Percentiles rank a stretch among this genome's conserved stretches.
These are phyloP conservation scores for Ogataea parapolymorpha DNA, from an alignment of 805 yeast genomes.

Conservation along the genomic window DNA sequence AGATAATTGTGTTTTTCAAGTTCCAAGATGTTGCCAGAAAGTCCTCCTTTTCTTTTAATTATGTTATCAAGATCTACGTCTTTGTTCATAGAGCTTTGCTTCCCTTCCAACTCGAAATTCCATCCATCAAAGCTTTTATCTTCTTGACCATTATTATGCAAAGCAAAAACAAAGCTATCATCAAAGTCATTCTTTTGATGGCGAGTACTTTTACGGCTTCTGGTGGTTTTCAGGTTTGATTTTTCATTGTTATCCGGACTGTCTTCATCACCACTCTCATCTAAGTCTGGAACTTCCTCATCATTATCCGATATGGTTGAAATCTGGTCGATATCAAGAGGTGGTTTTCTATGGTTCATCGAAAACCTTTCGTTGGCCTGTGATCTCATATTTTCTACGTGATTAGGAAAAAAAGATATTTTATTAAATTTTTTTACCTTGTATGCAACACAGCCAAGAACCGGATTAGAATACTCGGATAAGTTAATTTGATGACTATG, in stretches of 20 bases:
- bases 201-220: conserved; percentile 26
- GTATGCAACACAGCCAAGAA: no score
- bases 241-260: conserved; percentile 19
- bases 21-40: conserved; percentile 29
- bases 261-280: conserved; percentile 44
- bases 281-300: conserved; percentile 49
- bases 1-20: no score
- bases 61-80: conserved; percentile 87
- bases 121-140: conserved; percentile 63
- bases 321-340: background rate
- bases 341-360: no score
- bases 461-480: no score
- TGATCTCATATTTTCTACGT: no score
- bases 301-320: conserved; percentile 76
- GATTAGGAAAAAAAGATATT: no score
- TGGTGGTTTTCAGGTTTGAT: conserved; percentile 13
- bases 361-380: no score
- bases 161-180: conserved; percentile 68
- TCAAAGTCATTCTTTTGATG: conserved; percentile 49
- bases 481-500: no score
- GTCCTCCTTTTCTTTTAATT: conserved; percentile 81
- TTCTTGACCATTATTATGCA: conserved; percentile 46
- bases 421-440: no score
- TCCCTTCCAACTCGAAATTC: conserved; percentile 65
- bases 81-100: conserved; percentile 28